phyloP scores from a whole-genome alignment of 2,329 filamentous ascomycete species.

The Arachnopeziza araneosa region DNA sequence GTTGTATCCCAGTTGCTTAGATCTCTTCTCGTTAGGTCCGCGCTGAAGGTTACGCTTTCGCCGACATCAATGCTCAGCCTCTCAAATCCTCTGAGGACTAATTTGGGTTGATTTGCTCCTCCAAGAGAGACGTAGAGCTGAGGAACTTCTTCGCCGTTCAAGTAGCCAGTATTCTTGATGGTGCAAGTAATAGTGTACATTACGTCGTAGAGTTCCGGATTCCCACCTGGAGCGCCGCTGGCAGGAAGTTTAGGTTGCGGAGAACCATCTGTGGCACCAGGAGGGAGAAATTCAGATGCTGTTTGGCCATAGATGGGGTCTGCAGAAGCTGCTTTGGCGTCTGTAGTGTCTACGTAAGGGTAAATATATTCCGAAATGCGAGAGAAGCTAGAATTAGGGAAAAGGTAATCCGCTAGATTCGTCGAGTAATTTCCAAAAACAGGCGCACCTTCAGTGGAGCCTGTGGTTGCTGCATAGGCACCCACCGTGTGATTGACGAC shows the following conservation, averaged over 20 bases:
- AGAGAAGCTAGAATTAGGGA: conserved; percentile 51
- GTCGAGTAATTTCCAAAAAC: conserved; percentile 58
- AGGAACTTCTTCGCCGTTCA: conserved; percentile 50
- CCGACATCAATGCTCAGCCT: conserved; percentile 67
- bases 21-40: conserved; percentile 70
- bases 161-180: conserved; percentile 49
- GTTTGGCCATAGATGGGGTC: conserved; percentile 27
- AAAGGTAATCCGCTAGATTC: conserved; percentile 59
- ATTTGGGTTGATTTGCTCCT: conserved; percentile 62
- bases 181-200: conserved; percentile 48
- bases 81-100: conserved; percentile 74
- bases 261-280: conserved; percentile 38
- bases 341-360: conserved; percentile 48
- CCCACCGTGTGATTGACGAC: conserved; percentile 24
- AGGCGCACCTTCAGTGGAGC: conserved; percentile 58
- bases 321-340: conserved; percentile 43
- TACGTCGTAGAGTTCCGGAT: conserved; percentile 48
- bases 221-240: conserved; percentile 49
- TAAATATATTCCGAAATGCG: conserved; percentile 47
- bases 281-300: conserved; percentile 35
- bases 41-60: conserved; percentile 59
- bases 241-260: conserved; percentile 42
- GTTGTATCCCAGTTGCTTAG: conserved; percentile 79
- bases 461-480: conserved; percentile 46
- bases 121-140: conserved; percentile 74